Base-by-base conservation (phyloP, 2,329 filamentous ascomycete genomes). In the Diaporthe batatas region DNA sequence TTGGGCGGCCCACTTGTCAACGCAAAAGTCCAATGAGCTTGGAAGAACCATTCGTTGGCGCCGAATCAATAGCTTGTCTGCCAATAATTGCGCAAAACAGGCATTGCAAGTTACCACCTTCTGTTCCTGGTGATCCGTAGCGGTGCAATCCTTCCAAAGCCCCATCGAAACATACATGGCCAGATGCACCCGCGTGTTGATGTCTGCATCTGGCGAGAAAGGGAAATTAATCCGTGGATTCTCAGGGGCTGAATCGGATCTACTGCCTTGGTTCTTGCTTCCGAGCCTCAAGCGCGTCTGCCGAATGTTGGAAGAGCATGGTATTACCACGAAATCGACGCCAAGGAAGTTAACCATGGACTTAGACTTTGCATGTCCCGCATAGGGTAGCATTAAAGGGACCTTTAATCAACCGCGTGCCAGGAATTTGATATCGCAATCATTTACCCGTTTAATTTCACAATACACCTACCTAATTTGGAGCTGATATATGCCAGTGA, bases 351-450 rank as follows among this genome's bases (percentile, higher is more conserved):
- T 11, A 42, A 49, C 25, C n/a, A 3, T 16, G 10, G 42, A 49
- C 16, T 64, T 64, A 18, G 4, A 12, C 25, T 6, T 6, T 32
- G 18, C 18, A 18, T 64, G 16, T 64, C 21, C 39, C 42, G 42
- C 18, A 8, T 23, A 47, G 42, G 25, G 58, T 64, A 64, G 39
- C 58, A 64, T 49, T 18, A 23, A 18, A 49, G 29, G 58, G 58
- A 49, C n/a, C 14, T 25, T 14, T n/a, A 16, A 49, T 32, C 42
- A 42, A 42, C 29, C 25, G 18, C 18, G 11, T 34, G 42, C 59
- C 59, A 49, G 42, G 59, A 64, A 34, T 16, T 16, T 49, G 25
- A 64, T 64, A 32, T 64, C 23, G 25, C 42, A 21, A n/a, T 64
- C 42, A 64, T 2, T 49, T 10, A 64, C 23, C 14, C 25, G 18